A percentile compares a stretch with the other conserved stretches of the same genome.
These are phyloP conservation scores for Hortiboletus rubellus DNA, from an alignment of 1,284 basidiomycete species.

Conservation along the genomic window DNA sequence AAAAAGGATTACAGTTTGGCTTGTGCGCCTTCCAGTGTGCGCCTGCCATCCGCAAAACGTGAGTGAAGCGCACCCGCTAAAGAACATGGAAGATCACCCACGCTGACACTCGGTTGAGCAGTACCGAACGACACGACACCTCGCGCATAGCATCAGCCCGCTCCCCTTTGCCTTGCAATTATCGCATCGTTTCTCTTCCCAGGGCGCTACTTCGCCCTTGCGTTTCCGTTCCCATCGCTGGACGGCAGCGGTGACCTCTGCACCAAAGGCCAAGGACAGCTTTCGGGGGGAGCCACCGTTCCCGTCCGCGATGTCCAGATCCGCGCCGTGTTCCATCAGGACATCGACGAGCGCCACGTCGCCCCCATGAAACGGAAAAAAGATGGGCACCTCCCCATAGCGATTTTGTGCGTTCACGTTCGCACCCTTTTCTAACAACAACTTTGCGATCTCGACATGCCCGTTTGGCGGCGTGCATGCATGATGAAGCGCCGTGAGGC, in stretches of 20 bases:
- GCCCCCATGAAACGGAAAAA: constrained; percentile 39
- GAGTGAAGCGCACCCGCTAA: not conserved
- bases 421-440: constrained; percentile 45
- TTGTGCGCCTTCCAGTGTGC: constrained; percentile 52
- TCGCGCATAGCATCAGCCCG: constrained; percentile 44
- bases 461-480: constrained; percentile 35
- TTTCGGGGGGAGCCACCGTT: constrained; percentile 41
- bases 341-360: constrained; percentile 41
- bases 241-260: constrained; percentile 48
- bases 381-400: constrained; percentile 48
- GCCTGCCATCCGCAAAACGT: constrained; percentile 29
- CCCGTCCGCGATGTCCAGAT: constrained; percentile 47
- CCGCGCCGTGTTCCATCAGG: constrained; percentile 51
- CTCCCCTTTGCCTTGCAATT: constrained; percentile 33
- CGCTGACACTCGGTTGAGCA: constrained; percentile 57
- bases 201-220: constrained; percentile 42
- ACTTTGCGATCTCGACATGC: constrained; percentile 35
- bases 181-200: constrained; percentile 44
- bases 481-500: constrained; percentile 52
- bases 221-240: constrained; percentile 50
- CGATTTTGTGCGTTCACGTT: constrained; percentile 47
- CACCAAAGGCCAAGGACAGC: constrained; percentile 40
- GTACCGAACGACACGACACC: constrained; percentile 47
- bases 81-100: constrained; percentile 29
- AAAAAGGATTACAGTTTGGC: constrained; percentile 46